These are phyloP conservation scores for Fragosphaeria purpurea DNA, from an alignment of 2,329 filamentous ascomycete genomes.

Conservation along the genomic window DNA sequence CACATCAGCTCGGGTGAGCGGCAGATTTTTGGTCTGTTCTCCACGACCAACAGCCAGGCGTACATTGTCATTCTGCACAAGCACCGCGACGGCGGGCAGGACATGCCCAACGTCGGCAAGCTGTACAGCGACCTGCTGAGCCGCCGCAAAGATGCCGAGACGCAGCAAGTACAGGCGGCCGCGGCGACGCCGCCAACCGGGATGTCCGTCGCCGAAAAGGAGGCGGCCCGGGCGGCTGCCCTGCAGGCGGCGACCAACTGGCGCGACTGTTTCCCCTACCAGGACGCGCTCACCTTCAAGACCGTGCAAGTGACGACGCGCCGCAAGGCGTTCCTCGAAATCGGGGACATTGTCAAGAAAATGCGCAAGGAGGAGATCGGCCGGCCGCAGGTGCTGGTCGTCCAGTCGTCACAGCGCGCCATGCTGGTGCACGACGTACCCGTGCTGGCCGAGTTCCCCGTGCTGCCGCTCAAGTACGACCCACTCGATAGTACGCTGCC, in stretches of 20 bases:
- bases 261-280: slow-evolving; percentile 78
- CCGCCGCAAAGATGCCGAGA: slow-evolving; percentile 54
- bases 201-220: slow-evolving; percentile 6
- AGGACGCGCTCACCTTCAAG: slow-evolving; percentile 76
- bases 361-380: slow-evolving; percentile 73
- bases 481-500: slow-evolving; percentile 77
- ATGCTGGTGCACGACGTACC: slow-evolving; percentile 79
- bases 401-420: slow-evolving; percentile 80
- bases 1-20: slow-evolving; percentile 85
- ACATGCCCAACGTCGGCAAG: slow-evolving; percentile 81
- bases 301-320: slow-evolving; percentile 80
- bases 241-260: slow-evolving; percentile 54
- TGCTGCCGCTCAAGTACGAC: slow-evolving; percentile 72
- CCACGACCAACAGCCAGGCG: slow-evolving; percentile 67
- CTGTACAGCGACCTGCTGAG: slow-evolving; percentile 72
- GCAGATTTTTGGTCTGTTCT: slow-evolving; percentile 90
- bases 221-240: slow-evolving; percentile 41
- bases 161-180: slow-evolving; percentile 1
- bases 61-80: slow-evolving; percentile 84
- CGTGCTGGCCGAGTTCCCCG: slow-evolving; percentile 69
- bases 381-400: slow-evolving; percentile 70
- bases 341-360: slow-evolving; percentile 82
- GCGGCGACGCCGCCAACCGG: neutral
- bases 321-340: slow-evolving; percentile 78
- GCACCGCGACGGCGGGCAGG: slow-evolving; percentile 64